These are phyloP conservation scores for Monosporozyma unispora DNA, from an alignment of 805 yeast genomes.

Conservation along the genomic window DNA sequence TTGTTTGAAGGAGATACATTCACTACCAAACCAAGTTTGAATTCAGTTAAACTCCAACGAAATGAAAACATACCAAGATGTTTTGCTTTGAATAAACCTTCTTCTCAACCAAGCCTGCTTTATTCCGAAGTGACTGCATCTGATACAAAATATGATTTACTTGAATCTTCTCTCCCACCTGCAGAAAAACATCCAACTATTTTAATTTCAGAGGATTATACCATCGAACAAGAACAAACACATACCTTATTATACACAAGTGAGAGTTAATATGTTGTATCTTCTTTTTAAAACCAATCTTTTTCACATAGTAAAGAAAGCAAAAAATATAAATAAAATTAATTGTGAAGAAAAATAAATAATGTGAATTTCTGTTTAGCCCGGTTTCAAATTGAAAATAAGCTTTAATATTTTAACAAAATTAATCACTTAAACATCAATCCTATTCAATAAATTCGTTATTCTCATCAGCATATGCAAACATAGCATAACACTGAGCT, in stretches of 20 bases:
- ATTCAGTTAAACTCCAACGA: background rate
- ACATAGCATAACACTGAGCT: background rate
- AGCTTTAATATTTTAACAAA: background rate
- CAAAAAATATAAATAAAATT: too few relatives aligned
- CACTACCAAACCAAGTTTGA: background rate
- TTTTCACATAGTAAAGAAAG: too few relatives aligned
- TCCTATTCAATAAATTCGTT: too few relatives aligned
- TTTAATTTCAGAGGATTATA: background rate
- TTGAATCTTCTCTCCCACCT: background rate
- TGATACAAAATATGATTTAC: background rate
- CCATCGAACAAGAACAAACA: background rate
- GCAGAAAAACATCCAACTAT: background rate
- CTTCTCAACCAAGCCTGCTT: background rate
- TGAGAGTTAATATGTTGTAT: background rate
- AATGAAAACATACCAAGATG: background rate
- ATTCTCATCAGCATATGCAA: too few relatives aligned
- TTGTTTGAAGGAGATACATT: background rate
- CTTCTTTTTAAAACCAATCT: background rate
- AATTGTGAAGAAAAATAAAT: background rate
- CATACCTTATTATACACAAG: background rate
- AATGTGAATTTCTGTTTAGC: too few relatives aligned
- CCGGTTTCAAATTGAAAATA: background rate
- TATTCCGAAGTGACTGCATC: background rate
- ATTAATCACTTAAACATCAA: too few relatives aligned
- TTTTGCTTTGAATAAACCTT: background rate